Evolutionary conservation across 176 grass and related monocot genomes (phyloP).

Genomic region (Dendrocalamus sinicus): DNA sequence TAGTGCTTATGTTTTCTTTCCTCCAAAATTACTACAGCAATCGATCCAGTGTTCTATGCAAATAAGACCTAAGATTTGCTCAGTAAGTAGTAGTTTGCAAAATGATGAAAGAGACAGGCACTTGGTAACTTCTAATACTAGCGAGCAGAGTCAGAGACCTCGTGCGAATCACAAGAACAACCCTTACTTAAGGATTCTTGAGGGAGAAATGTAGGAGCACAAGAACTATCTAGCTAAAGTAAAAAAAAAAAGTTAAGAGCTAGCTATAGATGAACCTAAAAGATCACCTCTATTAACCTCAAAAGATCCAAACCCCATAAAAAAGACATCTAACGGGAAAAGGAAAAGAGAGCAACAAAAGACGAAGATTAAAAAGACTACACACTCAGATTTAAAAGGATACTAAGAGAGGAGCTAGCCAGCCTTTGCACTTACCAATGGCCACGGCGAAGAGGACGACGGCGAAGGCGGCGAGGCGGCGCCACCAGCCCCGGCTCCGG

Average conservation of each 20-base stretch:
- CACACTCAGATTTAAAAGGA: neutral
- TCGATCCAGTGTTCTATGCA: neutral
- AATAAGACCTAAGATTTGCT: neutral
- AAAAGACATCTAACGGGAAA: neutral
- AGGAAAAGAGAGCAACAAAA: neutral
- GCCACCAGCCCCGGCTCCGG: neutral
- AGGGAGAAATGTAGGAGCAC: neutral
- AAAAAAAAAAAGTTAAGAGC: neutral
- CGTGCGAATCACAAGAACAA: neutral
- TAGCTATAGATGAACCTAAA: neutral
- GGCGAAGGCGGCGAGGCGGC: neutral
- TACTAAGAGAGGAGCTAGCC: neutral
- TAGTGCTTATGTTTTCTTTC: neutral
- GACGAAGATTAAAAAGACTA: neutral
- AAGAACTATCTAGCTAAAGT: neutral
- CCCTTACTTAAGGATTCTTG: neutral
- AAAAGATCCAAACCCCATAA: neutral
- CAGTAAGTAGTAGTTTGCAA: neutral
- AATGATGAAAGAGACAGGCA: neutral
- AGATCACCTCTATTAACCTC: neutral
- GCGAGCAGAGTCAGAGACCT: neutral
- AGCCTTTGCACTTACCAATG: slow-evolving; percentile 23
- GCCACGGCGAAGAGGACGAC: slow-evolving; percentile 35
- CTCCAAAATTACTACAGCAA: neutral
- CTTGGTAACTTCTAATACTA: neutral